A percentile compares a stretch with the other conserved stretches of the same genome.
phyloP scores from a whole-genome alignment of 495 filamentous ascomycete genomes.

The Pseudoneurospora amorphoporcata region DNA sequence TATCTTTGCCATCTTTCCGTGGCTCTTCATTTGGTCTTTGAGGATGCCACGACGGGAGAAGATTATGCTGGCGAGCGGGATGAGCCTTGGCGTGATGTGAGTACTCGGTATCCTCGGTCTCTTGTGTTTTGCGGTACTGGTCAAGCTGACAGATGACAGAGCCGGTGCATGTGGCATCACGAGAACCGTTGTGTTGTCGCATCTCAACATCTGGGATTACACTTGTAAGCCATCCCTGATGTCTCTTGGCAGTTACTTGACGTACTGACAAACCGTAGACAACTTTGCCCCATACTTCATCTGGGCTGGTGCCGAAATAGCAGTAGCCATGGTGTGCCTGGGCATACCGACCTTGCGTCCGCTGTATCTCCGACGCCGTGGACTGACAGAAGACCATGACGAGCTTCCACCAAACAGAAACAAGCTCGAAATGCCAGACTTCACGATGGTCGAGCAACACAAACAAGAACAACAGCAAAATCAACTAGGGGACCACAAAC shows the following conservation, averaged over 20 bases:
- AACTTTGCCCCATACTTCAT: conserved; percentile 31
- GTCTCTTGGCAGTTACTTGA: neutral
- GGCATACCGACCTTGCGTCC: conserved; percentile 30
- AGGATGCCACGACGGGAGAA: conserved; percentile 34
- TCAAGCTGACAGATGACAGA: conserved; percentile 14
- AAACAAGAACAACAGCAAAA: neutral
- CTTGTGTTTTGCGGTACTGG: neutral
- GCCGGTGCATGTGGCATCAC: conserved; percentile 31
- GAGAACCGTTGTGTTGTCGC: conserved; percentile 27
- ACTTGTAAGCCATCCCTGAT: conserved; percentile 17
- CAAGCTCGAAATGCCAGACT: conserved; percentile 19
- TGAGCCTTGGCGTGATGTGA: conserved; percentile 36
- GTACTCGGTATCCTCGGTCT: neutral
- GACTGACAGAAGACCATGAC: conserved; percentile 11
- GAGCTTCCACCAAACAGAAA: conserved; percentile 7
- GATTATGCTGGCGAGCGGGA: conserved; percentile 28
- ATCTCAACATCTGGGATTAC: conserved; percentile 26
- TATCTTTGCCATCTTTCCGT: conserved; percentile 35
- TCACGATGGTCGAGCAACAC: conserved; percentile 19
- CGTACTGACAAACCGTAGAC: conserved; percentile 2
- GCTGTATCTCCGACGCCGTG: conserved; percentile 23
- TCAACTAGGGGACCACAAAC: neutral
- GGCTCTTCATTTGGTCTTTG: conserved; percentile 31
- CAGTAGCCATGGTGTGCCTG: conserved; percentile 30
- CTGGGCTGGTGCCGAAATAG: conserved; percentile 32